Conservation (phyloP, 2,329 filamentous ascomycete species). For the Sporothrix pallida region DNA sequence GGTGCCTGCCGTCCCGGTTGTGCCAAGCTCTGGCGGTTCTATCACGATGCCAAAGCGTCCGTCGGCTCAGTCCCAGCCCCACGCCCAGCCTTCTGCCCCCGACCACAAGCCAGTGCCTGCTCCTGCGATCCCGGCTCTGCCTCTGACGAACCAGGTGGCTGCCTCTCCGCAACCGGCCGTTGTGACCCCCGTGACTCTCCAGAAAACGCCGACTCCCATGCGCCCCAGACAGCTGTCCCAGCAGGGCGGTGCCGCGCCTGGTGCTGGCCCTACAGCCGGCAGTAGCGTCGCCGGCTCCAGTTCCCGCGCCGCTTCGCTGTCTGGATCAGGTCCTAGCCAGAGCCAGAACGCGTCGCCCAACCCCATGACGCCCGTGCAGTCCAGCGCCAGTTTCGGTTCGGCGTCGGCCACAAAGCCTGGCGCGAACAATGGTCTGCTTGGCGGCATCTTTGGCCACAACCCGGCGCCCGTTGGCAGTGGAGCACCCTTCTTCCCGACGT, state of each 20-base stretch:
- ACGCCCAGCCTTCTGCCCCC: constrained; percentile 40
- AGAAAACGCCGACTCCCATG: constrained; percentile 81
- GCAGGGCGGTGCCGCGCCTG: constrained; percentile 63
- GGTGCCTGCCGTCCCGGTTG: constrained; percentile 36
- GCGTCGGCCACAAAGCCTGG: constrained; percentile 53
- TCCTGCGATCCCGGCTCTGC: constrained; percentile 78
- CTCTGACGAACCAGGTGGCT: neutral
- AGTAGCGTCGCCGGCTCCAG: constrained; percentile 63
- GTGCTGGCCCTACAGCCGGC: neutral
- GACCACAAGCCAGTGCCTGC: constrained; percentile 70
- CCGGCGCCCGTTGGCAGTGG: neutral
- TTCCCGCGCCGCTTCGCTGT: constrained; percentile 69
- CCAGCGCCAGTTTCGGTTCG: constrained; percentile 63
- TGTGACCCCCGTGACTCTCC: neutral
- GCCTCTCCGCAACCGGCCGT: constrained; percentile 13
- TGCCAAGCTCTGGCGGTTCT: constrained; percentile 35
- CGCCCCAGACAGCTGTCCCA: constrained; percentile 79
- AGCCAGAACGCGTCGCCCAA: constrained; percentile 67
- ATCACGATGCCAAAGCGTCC: constrained; percentile 50
- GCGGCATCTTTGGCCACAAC: constrained; percentile 19
- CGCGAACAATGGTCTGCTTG: neutral
- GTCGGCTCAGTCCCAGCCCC: constrained; percentile 36
- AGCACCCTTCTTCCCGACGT: constrained; percentile 59
- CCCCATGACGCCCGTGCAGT: constrained; percentile 66
- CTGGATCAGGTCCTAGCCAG: constrained; percentile 52